Evolutionary conservation across 2,329 filamentous ascomycete species (phyloP), one percentile per base, ranked within the genome.

Genomic region (Fonsecaea erecta): DNA sequence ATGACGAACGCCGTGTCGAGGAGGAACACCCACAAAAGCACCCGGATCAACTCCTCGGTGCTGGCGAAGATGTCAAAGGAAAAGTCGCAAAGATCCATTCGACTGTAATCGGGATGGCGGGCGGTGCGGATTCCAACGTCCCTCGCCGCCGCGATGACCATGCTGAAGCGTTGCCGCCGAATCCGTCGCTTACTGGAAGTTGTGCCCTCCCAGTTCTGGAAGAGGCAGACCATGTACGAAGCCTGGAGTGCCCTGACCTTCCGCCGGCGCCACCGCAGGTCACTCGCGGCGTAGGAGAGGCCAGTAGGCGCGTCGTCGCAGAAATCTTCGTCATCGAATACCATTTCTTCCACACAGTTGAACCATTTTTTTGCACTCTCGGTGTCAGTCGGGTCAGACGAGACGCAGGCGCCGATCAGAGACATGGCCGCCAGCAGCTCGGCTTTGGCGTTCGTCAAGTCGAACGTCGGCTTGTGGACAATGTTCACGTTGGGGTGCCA

Each of bases 1-100:
- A 78, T 78, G 30, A 77, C 74, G 59, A 79, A 80, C 0, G 76
- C 76, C 0, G 77, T 75, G 57, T 80, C 78, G 12, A 80, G 65
- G 3, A 79, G 65, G 28, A 77, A 78, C 4, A 78, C 73, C 72
- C 73, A 79, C 1, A 73, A 67, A 34, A 79, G 74, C 1, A 68
- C n/a, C 8, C 77, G 70, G 40, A 78, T 77, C 2, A 77, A 67
- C 64, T 78, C 76, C 60, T 79, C 77, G 35, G 73, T 69, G 24
- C 73, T 69, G 0, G 74, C 73, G 56, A 74, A 78, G 75, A 3
- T 24, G 18, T 48, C 43, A 8, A 48, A 78, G 37, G 73, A 69
- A 40, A 78, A 78, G 9, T 77, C 71, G 37, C 73, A 70, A 11
- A 69, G 37, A 12, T 70, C 60, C 62, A 71, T n/a, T 3, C 21